Evolutionary conservation across 2,329 filamentous ascomycete genomes (phyloP).

Genomic region (Scleromitrula shiraiana): DNA sequence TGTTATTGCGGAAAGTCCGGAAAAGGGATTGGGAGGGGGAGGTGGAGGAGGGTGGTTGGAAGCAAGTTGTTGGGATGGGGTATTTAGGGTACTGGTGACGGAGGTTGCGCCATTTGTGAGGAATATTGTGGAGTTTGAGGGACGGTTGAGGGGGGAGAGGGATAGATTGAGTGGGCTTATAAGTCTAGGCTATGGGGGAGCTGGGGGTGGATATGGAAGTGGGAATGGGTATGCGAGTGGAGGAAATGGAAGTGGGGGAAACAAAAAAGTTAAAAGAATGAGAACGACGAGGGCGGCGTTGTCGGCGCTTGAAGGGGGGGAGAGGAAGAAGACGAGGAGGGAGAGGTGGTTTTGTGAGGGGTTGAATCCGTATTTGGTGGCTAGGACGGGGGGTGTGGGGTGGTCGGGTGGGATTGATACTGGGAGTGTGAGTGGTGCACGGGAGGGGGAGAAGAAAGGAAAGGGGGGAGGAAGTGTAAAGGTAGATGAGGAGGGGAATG

Average conservation of each 20-base stretch:
- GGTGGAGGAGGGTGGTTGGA: no score
- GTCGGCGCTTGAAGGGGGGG: constrained; percentile 69
- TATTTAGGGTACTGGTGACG: no score
- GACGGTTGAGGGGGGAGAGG: constrained; percentile 60
- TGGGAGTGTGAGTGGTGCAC: no score
- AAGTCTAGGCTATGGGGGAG: constrained; percentile 50
- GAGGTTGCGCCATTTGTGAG: constrained; percentile 90
- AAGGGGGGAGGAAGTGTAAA: no score
- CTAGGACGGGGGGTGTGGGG: constrained; percentile 48
- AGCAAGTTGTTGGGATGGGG: no score
- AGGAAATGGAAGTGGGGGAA: no score
- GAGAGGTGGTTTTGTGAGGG: constrained; percentile 64
- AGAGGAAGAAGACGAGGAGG: constrained; percentile 55
- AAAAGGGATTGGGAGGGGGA: no score
- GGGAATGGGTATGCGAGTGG: no score
- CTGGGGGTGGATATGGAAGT: no score
- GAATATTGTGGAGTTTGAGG: constrained; percentile 70
- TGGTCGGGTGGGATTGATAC: constrained; percentile 25
- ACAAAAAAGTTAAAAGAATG: constrained; percentile 43
- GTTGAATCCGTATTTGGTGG: constrained; percentile 52
- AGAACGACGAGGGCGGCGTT: constrained; percentile 67
- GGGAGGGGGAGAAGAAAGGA: no score
- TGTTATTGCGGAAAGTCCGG: constrained; percentile 46
- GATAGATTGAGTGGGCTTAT: constrained; percentile 53
- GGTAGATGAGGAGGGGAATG: no score